A percentile compares a stretch with the other conserved stretches of the same genome.
These are phyloP conservation scores for Monilinia polystroma DNA, from an alignment of 2,329 filamentous ascomycete genomes.

Conservation along the genomic window DNA sequence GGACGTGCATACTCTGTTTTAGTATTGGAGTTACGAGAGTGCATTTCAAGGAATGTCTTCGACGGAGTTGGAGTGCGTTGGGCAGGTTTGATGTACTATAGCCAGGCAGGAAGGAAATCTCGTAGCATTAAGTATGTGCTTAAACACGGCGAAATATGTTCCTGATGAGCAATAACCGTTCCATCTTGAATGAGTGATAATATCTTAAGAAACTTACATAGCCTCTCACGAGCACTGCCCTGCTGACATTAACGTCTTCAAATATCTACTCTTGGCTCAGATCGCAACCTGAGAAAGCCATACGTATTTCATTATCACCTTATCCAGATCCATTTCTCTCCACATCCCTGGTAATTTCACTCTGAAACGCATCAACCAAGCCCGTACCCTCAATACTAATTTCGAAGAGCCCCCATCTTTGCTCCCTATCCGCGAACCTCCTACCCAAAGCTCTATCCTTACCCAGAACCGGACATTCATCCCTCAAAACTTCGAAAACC, in stretches of 20 bases:
- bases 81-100: neutral
- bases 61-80: too few species aligned
- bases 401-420: slow-evolving; percentile 54
- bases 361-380: slow-evolving; percentile 45
- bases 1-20: too few species aligned
- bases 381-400: slow-evolving; percentile 42
- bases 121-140: neutral
- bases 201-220: neutral
- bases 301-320: neutral
- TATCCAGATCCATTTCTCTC: too few species aligned
- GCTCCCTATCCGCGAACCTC: slow-evolving; percentile 47
- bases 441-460: slow-evolving; percentile 12
- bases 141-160: neutral
- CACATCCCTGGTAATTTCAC: slow-evolving; percentile 14
- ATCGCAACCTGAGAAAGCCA: neutral
- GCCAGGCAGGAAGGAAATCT: neutral
- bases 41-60: too few species aligned
- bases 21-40: too few species aligned
- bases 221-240: neutral
- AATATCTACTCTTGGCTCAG: neutral
- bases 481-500: slow-evolving; percentile 38
- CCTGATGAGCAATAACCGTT: neutral
- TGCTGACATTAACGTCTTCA: neutral
- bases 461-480: slow-evolving; percentile 33
- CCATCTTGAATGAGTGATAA: neutral